Conservation (phyloP, 2,329 filamentous ascomycete genomes). For the Seiridium cupressi region DNA sequence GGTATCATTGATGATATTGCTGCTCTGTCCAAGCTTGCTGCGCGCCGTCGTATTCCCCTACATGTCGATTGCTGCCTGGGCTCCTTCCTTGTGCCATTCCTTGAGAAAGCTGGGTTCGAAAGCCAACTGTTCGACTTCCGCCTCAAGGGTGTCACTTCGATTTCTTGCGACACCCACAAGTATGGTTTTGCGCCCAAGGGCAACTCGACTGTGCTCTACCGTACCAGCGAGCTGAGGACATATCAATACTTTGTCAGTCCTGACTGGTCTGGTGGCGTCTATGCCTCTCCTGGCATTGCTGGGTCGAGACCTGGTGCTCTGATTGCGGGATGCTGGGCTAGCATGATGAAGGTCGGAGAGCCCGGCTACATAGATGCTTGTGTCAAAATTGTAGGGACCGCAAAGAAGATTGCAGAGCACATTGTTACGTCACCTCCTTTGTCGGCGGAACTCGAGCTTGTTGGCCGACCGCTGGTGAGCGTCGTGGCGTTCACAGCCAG, state of each 20-base stretch:
- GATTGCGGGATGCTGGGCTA: constrained; percentile 95
- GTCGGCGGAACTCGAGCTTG: constrained; percentile 69
- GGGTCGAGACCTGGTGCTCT: constrained; percentile 89
- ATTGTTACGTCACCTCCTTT: constrained; percentile 70
- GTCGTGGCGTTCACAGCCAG: constrained; percentile 86
- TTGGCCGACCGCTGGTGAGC: constrained; percentile 84
- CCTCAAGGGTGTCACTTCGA: constrained; percentile 89
- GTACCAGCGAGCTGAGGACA: constrained; percentile 70
- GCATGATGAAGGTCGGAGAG: constrained; percentile 84
- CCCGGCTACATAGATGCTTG: constrained; percentile 85
- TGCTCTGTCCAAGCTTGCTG: constrained; percentile 77
- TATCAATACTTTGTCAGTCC: constrained; percentile 97
- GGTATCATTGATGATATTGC: constrained; percentile 96
- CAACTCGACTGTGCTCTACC: constrained; percentile 91
- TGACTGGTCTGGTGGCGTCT: constrained; percentile 94
- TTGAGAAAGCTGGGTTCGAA: constrained; percentile 91
- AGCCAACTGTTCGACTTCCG: constrained; percentile 89
- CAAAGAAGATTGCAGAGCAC: constrained; percentile 77
- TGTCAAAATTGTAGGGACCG: constrained; percentile 80
- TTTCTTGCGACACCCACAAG: constrained; percentile 97
- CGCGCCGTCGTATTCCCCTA: constrained; percentile 76
- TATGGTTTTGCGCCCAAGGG: constrained; percentile 98
- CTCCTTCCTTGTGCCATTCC: constrained; percentile 89
- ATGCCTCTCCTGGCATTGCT: constrained; percentile 88
- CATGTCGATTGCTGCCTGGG: constrained; percentile 98